Evolutionary conservation across 208 protist species (phyloP).

Genomic region (Acanthamoeba royreba): DNA sequence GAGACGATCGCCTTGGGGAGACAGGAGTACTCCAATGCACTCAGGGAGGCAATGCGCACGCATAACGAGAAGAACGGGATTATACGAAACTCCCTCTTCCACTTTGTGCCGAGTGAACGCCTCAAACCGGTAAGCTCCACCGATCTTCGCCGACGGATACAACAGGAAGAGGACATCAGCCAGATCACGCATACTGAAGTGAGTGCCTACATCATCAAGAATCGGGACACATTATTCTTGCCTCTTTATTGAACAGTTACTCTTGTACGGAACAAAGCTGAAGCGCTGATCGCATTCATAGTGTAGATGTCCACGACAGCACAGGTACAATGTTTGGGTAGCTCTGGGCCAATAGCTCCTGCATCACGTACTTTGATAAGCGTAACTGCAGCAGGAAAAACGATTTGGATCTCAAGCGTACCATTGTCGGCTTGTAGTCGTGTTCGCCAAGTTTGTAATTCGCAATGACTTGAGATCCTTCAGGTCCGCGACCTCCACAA

Average conservation of each 20-base stretch:
- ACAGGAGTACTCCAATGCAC: neutral
- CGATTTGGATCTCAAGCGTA: neutral
- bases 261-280: neutral
- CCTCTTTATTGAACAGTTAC: neutral
- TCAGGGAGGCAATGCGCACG: neutral
- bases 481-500: neutral
- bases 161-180: neutral
- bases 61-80: neutral
- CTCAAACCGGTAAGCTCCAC: neutral
- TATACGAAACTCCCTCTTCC: neutral
- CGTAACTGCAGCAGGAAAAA: neutral
- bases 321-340: neutral
- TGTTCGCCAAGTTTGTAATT: constrained; percentile 31
- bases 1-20: neutral
- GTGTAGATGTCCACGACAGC: neutral
- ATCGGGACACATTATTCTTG: neutral
- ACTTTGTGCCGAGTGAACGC: neutral
- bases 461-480: neutral
- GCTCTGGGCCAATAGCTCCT: neutral
- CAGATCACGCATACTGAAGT: neutral
- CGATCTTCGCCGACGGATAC: neutral
- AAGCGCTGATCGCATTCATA: neutral
- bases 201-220: neutral
- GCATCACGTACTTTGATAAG: neutral
- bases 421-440: neutral